Conservation (phyloP, 2,329 filamentous ascomycete species). For the Aspergillus ustus region DNA sequence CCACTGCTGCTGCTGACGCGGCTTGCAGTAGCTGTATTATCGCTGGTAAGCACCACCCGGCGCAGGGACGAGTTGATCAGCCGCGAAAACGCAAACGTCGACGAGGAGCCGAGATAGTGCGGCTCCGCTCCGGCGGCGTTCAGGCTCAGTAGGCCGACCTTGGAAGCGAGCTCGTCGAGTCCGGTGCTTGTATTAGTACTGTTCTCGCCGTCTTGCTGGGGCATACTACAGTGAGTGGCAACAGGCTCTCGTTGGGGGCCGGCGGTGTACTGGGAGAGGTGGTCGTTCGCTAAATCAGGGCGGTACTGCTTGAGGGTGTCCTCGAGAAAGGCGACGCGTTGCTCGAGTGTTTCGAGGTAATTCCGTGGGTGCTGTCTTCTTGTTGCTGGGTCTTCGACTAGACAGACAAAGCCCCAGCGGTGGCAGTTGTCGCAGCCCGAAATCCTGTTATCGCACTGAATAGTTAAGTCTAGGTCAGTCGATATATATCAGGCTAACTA, state of each 20-base stretch:
- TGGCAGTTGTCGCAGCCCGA: not conserved
- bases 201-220: not conserved
- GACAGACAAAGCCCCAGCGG: not conserved
- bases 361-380: constrained; percentile 35
- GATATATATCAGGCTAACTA: not conserved
- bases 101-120: not conserved
- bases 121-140: not conserved
- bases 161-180: not conserved
- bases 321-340: constrained; percentile 32
- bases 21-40: too few species aligned
- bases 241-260: not conserved
- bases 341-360: constrained; percentile 36
- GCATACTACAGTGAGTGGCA: not conserved
- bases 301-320: constrained; percentile 8
- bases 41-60: too few species aligned
- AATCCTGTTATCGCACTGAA: not conserved
- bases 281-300: not conserved
- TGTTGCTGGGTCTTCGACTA: constrained; percentile 26
- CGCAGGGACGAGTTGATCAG: not conserved
- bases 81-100: not conserved
- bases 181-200: not conserved
- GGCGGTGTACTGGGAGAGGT: not conserved
- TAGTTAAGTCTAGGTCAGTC: not conserved
- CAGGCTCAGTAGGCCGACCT: not conserved
- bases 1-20: too few species aligned